Evolutionary conservation across 2,329 filamentous ascomycete species (phyloP).

Genomic region (Ophioceras dolichostomum): DNA sequence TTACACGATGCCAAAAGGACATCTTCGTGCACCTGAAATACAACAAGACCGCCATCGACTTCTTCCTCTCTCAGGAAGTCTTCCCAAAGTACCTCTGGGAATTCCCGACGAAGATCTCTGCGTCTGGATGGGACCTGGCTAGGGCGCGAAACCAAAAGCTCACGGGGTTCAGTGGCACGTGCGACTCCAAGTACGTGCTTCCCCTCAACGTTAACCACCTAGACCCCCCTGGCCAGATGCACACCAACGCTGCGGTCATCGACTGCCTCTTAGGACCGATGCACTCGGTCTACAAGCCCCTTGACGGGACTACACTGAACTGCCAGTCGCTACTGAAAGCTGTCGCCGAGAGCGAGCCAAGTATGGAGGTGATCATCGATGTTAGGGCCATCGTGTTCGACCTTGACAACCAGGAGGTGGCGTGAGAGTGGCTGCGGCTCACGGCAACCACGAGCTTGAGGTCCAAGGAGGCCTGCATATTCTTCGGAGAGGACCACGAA

Average conservation of each 20-base stretch:
- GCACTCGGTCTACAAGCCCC: slow-evolving; percentile 28
- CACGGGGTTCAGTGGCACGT: slow-evolving; percentile 60
- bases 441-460: slow-evolving; percentile 4
- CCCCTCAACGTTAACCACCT: slow-evolving; percentile 43
- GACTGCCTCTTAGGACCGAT: slow-evolving; percentile 41
- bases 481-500: slow-evolving; percentile 43
- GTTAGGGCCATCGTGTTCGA: slow-evolving; percentile 62
- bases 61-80: slow-evolving; percentile 44
- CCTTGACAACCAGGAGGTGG: slow-evolving; percentile 41
- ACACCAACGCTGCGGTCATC: slow-evolving; percentile 58
- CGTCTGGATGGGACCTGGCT: slow-evolving; percentile 57
- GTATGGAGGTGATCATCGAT: slow-evolving; percentile 51
- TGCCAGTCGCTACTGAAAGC: slow-evolving; percentile 30
- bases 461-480: slow-evolving; percentile 39
- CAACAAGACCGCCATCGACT: slow-evolving; percentile 46
- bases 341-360: slow-evolving; percentile 23
- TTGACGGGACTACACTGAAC: slow-evolving; percentile 12
- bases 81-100: slow-evolving; percentile 52
- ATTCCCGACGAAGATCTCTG: slow-evolving; percentile 49
- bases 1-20: slow-evolving; percentile 25
- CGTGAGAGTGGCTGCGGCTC: slow-evolving; percentile 36
- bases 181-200: slow-evolving; percentile 46
- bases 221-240: slow-evolving; percentile 38
- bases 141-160: slow-evolving; percentile 31
- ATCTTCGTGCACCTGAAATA: slow-evolving; percentile 41